Base-by-base conservation (phyloP, 768 basidiomycete species). In the Suillus fuscotomentosus region DNA sequence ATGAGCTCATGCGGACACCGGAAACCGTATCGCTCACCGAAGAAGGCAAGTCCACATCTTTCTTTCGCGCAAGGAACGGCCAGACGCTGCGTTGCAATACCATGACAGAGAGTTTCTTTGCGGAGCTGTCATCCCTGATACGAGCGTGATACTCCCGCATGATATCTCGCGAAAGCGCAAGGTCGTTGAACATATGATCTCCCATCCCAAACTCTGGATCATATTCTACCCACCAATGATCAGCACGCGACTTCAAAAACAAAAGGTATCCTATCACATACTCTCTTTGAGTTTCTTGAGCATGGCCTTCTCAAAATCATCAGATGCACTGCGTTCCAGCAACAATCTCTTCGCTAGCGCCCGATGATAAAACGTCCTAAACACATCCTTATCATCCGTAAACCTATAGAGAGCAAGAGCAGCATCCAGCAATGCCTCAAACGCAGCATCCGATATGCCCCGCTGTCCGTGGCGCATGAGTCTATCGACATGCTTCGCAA, bases 121-220 rank as follows among this genome's bases (percentile, higher is more conserved):
- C 81, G 0, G 77, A 64, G 63, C 73, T 81, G 34, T 77, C 73
- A 61, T 75, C 68, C 11, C 73, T 56, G 42, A 83, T 69, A 68
- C 84, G 82, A 34, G 77, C 70, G 63, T 88, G 83, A 75, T 87
- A 92, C 65, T 90, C 89, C 0, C 75, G 72, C 83, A 94, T 85
- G 24, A 86, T 72, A 63, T 96, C 94, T 60, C 86, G 76, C 1
- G 94, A 96, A 20, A 94, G 78, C 0, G 86, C 85, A 3, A 97
- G 79, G 71, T 97, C 95, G 65, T 88, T 95, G 80, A 98, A 97
- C 97, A 99, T 97, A 47, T 94, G 88, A 70, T 95, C 93, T 59
- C 95, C 94, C 79, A 91, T 91, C 9, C 90, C 92, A 71, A 99
- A 99, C 65, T 97, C 95, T 13, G 95, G 91, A 73, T 99, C 97